phyloP scores from a whole-genome alignment of 169 alveolate species.

The Besnoitia besnoiti region DNA sequence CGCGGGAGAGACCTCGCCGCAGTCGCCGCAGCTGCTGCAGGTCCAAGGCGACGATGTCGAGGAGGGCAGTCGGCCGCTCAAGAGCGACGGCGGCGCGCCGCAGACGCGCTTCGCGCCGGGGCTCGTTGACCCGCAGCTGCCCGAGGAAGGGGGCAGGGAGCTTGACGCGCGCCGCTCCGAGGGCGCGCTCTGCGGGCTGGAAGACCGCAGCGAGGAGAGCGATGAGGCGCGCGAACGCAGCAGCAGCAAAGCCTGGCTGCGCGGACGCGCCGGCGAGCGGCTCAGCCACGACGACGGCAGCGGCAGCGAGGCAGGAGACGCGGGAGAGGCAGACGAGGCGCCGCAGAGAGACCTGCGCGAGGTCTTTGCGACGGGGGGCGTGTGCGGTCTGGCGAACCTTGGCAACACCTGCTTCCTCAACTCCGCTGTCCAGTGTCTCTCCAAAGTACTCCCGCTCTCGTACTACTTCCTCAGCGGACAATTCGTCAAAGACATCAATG shows the following conservation, averaged over 20 bases:
- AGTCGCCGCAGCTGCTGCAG: slow-evolving; percentile 3
- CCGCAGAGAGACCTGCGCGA: not conserved
- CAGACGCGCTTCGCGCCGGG: not conserved
- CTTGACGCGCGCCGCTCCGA: not conserved
- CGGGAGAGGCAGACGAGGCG: not conserved
- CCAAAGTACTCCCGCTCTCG: slow-evolving; percentile 67
- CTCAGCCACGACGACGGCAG: not conserved
- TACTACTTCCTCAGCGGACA: slow-evolving; percentile 44
- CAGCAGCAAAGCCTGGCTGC: not conserved
- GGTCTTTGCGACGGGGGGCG: slow-evolving; percentile 52
- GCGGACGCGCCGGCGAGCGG: not conserved
- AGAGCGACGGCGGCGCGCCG: not conserved
- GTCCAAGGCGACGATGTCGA: not conserved
- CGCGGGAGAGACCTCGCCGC: not conserved
- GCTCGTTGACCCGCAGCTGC: not conserved
- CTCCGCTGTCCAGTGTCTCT: slow-evolving; percentile 83
- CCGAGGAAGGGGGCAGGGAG: not conserved
- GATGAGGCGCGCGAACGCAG: not conserved
- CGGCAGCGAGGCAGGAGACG: slow-evolving; percentile 15
- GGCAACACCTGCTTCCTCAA: slow-evolving; percentile 85
- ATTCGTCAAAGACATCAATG: slow-evolving; percentile 30
- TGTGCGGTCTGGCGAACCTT: slow-evolving; percentile 76
- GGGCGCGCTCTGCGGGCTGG: not conserved
- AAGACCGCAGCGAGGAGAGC: not conserved
- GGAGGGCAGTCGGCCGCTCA: not conserved